A percentile compares a stretch with the other conserved stretches of the same genome.
These are phyloP conservation scores for Tremella yokohamensis DNA, from an alignment of 768 basidiomycete species.

Conservation along the genomic window DNA sequence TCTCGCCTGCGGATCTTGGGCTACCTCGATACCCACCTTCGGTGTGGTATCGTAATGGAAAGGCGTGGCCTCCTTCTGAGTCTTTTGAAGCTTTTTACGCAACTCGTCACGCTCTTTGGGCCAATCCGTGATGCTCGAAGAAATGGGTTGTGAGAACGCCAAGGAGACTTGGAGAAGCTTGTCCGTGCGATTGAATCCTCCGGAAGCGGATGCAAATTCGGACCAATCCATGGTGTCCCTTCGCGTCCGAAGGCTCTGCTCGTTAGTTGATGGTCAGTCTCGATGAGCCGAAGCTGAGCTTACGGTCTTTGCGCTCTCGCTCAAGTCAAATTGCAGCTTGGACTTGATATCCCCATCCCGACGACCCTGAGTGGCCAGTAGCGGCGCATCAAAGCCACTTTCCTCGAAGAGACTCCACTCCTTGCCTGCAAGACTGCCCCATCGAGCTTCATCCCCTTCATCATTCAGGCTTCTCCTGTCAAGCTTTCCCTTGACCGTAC, in stretches of 20 bases:
- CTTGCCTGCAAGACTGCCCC: slow-evolving; percentile 74
- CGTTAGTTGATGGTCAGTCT: background rate
- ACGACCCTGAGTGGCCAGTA: slow-evolving; percentile 22
- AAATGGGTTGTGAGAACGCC: slow-evolving; percentile 65
- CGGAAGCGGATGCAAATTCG: slow-evolving; percentile 66
- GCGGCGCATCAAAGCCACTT: slow-evolving; percentile 65
- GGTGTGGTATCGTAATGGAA: slow-evolving; percentile 94
- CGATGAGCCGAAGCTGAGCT: slow-evolving; percentile 36
- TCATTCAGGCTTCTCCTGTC: slow-evolving; percentile 6
- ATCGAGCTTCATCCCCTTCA: slow-evolving; percentile 60
- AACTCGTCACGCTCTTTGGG: slow-evolving; percentile 70
- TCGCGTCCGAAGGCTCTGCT: slow-evolving; percentile 65
- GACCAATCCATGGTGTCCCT: slow-evolving; percentile 84
- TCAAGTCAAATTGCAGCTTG: slow-evolving; percentile 88
- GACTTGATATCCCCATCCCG: slow-evolving; percentile 54
- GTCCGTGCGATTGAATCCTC: slow-evolving; percentile 78
- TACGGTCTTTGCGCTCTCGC: slow-evolving; percentile 73
- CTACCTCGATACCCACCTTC: slow-evolving; percentile 67
- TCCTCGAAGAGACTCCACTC: slow-evolving; percentile 86
- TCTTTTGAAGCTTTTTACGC: slow-evolving; percentile 74
- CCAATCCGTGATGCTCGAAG: slow-evolving; percentile 66
- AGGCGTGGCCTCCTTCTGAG: slow-evolving; percentile 69
- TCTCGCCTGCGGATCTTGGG: slow-evolving; percentile 6
- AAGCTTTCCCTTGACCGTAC: background rate
- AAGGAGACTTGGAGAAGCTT: slow-evolving; percentile 73